A percentile compares a stretch with the other conserved stretches of the same genome.
Conservation (phyloP, 306 rosid species). For the Gynostemma pentaphyllum region DNA sequence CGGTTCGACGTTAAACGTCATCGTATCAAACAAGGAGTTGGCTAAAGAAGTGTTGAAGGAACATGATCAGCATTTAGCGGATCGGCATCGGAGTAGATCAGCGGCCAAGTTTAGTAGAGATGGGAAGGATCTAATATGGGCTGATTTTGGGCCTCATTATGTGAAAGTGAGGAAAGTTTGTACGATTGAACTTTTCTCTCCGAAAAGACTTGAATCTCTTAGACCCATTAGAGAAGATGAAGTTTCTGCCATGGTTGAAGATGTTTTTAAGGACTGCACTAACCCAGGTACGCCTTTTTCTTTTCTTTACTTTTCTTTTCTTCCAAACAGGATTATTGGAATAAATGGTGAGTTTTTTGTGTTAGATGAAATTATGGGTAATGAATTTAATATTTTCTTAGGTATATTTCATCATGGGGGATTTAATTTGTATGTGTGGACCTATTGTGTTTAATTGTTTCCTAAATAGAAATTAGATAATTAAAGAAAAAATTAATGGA, state of each 20-base stretch:
- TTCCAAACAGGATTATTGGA: not conserved
- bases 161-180: constrained; percentile 92
- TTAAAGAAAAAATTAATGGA: no score
- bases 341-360: not conserved
- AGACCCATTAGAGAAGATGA: constrained; percentile 85
- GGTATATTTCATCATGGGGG: no score
- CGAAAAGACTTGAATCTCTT: constrained; percentile 47
- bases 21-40: constrained; percentile 52
- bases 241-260: constrained; percentile 78
- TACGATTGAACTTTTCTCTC: constrained; percentile 82
- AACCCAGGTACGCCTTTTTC: constrained; percentile 26
- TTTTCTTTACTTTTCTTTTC: no score
- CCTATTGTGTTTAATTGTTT: no score
- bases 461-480: no score
- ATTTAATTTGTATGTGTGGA: no score
- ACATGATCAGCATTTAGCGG: constrained; percentile 59
- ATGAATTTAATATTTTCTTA: no score
- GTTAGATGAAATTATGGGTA: not conserved
- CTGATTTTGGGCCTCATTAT: constrained; percentile 92
- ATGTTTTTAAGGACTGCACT: constrained; percentile 41
- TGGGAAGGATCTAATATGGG: constrained; percentile 84
- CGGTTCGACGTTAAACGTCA: constrained; percentile 58
- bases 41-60: constrained; percentile 71
- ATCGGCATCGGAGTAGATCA: constrained; percentile 57
- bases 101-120: constrained; percentile 67